phyloP scores from a whole-genome alignment of 1,139 yeast species.

The Wickerhamomyces sp. region DNA sequence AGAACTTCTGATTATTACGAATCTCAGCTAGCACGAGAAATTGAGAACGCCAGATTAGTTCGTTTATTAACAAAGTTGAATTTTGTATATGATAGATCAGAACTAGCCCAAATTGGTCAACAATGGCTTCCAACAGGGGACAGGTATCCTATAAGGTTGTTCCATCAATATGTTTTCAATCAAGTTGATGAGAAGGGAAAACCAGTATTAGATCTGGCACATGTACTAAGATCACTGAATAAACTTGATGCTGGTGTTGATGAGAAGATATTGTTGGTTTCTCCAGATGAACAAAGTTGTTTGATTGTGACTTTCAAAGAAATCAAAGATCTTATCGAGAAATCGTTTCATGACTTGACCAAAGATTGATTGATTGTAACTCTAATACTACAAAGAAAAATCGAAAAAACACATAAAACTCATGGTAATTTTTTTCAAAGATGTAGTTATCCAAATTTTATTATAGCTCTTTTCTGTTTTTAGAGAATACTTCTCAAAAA shows the following conservation, averaged over 20 bases:
- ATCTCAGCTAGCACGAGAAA: conserved; percentile 60
- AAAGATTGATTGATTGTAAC: conserved; percentile 18
- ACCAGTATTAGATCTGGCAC: conserved; percentile 77
- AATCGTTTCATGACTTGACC: conserved; percentile 60
- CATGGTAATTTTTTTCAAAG: too few species aligned
- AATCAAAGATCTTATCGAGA: conserved; percentile 67
- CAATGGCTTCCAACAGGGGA: conserved; percentile 76
- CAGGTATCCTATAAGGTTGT: conserved; percentile 69
- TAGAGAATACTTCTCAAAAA: too few species aligned
- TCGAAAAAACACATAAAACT: too few species aligned
- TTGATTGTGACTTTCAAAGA: conserved; percentile 76
- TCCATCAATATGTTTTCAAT: conserved; percentile 82
- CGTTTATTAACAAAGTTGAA: conserved; percentile 78
- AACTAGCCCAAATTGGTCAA: conserved; percentile 44
- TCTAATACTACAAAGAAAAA: too few species aligned
- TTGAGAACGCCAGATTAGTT: conserved; percentile 86
- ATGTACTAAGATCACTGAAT: conserved; percentile 73
- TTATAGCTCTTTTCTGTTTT: too few species aligned
- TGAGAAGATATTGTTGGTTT: conserved; percentile 73
- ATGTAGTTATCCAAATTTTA: too few species aligned
- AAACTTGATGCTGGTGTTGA: conserved; percentile 92
- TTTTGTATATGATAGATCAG: conserved; percentile 75
- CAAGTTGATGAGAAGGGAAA: conserved; percentile 74
- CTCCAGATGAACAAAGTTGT: conserved; percentile 80
- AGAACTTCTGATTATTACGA: conserved; percentile 63